Percentiles rank a stretch among this genome's conserved stretches.
Conservation (phyloP, 352 stramenopile species). For the Globisporangium parvum region DNA sequence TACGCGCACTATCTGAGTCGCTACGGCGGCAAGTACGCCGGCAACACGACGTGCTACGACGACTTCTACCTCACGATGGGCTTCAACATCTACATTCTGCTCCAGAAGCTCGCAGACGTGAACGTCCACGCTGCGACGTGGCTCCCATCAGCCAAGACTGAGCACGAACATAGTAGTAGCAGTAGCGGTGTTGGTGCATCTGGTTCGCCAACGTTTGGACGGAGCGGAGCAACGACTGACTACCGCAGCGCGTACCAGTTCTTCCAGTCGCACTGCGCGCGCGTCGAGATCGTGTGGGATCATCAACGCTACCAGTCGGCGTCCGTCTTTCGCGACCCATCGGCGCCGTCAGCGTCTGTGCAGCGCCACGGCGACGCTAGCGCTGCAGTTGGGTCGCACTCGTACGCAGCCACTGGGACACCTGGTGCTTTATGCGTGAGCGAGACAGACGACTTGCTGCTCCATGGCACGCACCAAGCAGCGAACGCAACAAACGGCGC, state of each 20-base stretch:
- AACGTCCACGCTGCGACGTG: conserved; percentile 32
- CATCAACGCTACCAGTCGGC: conserved; percentile 8
- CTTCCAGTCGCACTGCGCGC: conserved; percentile 57
- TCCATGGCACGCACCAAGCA: not conserved
- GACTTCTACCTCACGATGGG: conserved; percentile 68
- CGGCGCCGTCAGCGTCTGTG: not conserved
- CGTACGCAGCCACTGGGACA: not conserved
- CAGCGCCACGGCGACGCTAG: not conserved
- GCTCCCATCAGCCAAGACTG: conserved; percentile 23
- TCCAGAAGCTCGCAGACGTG: conserved; percentile 55
- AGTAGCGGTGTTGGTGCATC: too few relatives aligned
- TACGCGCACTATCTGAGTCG: conserved; percentile 40
- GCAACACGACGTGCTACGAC: conserved; percentile 50
- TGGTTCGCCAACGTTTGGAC: too few relatives aligned
- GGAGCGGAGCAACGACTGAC: conserved; percentile 4
- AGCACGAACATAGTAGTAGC: not conserved
- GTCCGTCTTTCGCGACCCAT: not conserved
- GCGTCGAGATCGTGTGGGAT: conserved; percentile 70
- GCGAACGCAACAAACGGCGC: not conserved
- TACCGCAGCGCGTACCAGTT: conserved; percentile 54
- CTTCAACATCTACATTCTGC: conserved; percentile 75
- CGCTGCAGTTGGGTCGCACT: not conserved
- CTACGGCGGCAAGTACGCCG: conserved; percentile 36
- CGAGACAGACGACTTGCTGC: not conserved
- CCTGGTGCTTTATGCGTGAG: too few relatives aligned